These are phyloP conservation scores for Craspedostauros australis DNA, from an alignment of 108 stramenopile genomes.

Conservation along the genomic window DNA sequence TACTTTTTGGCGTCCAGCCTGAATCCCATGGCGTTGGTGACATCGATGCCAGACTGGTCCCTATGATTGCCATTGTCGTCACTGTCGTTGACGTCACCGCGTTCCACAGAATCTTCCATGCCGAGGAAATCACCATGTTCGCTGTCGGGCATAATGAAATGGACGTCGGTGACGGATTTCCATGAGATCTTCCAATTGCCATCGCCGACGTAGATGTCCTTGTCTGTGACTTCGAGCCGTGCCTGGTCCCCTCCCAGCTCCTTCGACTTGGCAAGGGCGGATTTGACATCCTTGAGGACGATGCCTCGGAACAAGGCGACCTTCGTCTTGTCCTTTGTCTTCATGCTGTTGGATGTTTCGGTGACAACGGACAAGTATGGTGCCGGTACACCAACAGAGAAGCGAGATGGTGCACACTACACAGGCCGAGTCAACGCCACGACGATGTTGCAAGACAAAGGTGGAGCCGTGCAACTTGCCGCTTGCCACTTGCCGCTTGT, in stretches of 20 bases:
- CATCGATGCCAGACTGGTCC: too few species aligned
- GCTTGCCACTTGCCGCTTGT: too few species aligned
- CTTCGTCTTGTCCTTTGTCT: background rate
- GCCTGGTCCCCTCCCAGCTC: background rate
- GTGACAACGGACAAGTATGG: too few species aligned
- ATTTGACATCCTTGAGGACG: constrained; percentile 7
- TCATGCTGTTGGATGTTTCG: too few species aligned
- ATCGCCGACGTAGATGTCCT: constrained; percentile 16
- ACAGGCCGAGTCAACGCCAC: too few species aligned
- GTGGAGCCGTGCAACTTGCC: background rate
- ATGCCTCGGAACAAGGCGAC: constrained; percentile 8
- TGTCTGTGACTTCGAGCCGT: constrained; percentile 2
- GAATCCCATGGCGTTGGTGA: too few species aligned
- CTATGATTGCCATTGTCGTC: background rate
- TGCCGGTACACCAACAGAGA: too few species aligned
- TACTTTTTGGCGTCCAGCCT: too few species aligned
- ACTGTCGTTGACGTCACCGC: background rate
- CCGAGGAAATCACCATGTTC: background rate
- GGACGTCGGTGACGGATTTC: constrained; percentile 9
- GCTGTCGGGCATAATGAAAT: background rate
- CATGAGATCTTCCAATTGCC: constrained; percentile 22
- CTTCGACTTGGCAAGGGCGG: background rate
- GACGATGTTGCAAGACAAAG: constrained; percentile 5
- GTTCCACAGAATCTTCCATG: background rate
- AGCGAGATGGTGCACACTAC: too few species aligned